These are phyloP conservation scores for Phytophthora meadii DNA, from an alignment of 352 stramenopile species.

Conservation along the genomic window DNA sequence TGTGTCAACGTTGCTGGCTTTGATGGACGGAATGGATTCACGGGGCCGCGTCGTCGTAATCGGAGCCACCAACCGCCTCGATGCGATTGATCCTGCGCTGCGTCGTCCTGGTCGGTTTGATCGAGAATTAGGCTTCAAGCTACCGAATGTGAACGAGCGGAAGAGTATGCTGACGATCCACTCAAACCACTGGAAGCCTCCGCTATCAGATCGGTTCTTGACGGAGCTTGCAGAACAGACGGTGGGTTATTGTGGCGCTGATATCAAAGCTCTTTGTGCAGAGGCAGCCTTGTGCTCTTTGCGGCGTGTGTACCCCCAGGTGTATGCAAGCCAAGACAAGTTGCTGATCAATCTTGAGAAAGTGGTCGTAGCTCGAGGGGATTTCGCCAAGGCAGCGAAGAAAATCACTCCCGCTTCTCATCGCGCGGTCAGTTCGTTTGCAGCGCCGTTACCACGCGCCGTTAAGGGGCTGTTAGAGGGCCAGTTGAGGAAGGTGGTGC, in stretches of 20 bases:
- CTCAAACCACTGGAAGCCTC: slow-evolving; percentile 87
- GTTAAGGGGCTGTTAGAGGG: slow-evolving; percentile 55
- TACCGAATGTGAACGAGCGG: slow-evolving; percentile 85
- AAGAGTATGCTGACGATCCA: slow-evolving; percentile 91
- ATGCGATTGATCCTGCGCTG: slow-evolving; percentile 95
- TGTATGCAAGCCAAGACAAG: slow-evolving; percentile 85
- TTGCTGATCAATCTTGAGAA: slow-evolving; percentile 76
- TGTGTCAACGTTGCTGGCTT: slow-evolving; percentile 91
- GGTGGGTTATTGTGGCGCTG: slow-evolving; percentile 91
- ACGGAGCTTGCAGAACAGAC: slow-evolving; percentile 86
- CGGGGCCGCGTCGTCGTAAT: slow-evolving; percentile 96
- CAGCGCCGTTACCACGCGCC: slow-evolving; percentile 70
- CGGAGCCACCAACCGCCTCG: slow-evolving; percentile 97
- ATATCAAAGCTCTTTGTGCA: slow-evolving; percentile 92
- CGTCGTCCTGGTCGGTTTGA: slow-evolving; percentile 94
- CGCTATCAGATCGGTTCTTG: slow-evolving; percentile 60
- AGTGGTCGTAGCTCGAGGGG: slow-evolving; percentile 72
- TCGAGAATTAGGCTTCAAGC: slow-evolving; percentile 90
- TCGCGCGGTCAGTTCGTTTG: slow-evolving; percentile 73
- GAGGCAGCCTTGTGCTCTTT: slow-evolving; percentile 92
- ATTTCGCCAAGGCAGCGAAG: slow-evolving; percentile 75
- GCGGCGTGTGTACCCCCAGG: slow-evolving; percentile 85
- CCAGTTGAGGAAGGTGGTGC: slow-evolving; percentile 50
- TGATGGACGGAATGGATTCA: slow-evolving; percentile 93
- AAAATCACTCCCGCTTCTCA: slow-evolving; percentile 89